Evolutionary conservation across 1,284 basidiomycete genomes (phyloP), one percentile per base, ranked within the genome.

Genomic region (Butyriboletus appendiculatus): DNA sequence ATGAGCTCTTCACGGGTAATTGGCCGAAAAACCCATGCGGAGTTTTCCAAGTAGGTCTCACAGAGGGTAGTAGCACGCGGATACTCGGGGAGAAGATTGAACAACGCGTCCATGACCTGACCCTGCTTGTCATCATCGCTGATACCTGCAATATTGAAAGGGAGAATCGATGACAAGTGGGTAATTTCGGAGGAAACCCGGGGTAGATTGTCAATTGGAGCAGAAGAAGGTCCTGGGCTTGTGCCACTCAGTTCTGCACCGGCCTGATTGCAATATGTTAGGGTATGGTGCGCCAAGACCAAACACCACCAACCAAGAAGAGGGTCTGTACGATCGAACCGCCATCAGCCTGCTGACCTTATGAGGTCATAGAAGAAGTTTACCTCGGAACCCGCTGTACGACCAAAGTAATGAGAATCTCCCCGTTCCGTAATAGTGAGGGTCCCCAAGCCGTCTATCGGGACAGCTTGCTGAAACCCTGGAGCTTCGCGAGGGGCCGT

Each of bases 351-450:
- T 38, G 14, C 8, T 14, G 20, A 45, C 12, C 11, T 39, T 12
- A 15, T 35, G 2, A 54, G 2, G 30, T 33, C 24, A 42, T n/a
- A 34, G 32, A 9, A 20, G n/a, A 48, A 18, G 3, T 24, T 52
- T 48, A 69, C 76, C 66, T 76, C 82, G 33, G 82, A 77, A 30
- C 82, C 84, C n/a, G 78, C 83, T 41, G 85, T 83, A 39, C 81
- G 80, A n/a, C 85, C 85, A 61, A 84, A 86, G 65, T 87, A 87
- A 61, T 82, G 84, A n/a, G 79, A 81, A 63, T 82, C 81, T 7
- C 84, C 85, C 42, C 76, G 72, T 53, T 84, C 81, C 6, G 80
- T 81, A 33, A 87, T 77, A 1, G 82, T 85, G 45, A 87, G 71
- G 7, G 85, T 86, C 1, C 85, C 85, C 45, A 78, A 62, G 20